Evolutionary conservation across 208 protist species (phyloP).

Genomic region (Trypanosoma congolense): DNA sequence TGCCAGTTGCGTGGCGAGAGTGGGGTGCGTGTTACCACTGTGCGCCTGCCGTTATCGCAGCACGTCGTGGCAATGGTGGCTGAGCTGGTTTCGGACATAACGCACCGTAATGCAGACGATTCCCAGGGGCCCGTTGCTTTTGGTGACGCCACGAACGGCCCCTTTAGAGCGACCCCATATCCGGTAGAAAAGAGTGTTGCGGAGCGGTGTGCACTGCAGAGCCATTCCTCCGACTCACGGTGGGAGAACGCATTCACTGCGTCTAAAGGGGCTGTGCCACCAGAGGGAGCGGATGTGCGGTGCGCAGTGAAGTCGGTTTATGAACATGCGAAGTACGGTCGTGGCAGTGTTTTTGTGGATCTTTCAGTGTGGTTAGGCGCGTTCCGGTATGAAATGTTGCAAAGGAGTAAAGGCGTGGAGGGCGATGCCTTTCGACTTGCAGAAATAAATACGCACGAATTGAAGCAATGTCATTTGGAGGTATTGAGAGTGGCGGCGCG

Average conservation of each 20-base stretch:
- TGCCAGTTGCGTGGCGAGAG: not conserved
- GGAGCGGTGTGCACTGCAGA: conserved; percentile 9
- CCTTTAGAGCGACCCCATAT: not conserved
- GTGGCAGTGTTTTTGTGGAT: not conserved
- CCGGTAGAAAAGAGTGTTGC: conserved; percentile 1
- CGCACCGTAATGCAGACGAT: not conserved
- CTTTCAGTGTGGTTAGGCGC: conserved; percentile 15
- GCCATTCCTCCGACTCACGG: conserved; percentile 12
- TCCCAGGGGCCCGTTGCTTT: not conserved
- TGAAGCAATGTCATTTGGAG: not conserved
- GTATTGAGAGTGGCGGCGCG: not conserved
- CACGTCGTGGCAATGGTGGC: not conserved
- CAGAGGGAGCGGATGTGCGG: not conserved
- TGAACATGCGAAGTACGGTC: not conserved
- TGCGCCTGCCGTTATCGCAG: not conserved
- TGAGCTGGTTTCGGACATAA: not conserved
- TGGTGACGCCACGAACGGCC: not conserved
- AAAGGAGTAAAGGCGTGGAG: not conserved
- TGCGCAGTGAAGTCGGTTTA: too few species aligned
- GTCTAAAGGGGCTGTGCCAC: not conserved
- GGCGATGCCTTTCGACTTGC: too few species aligned
- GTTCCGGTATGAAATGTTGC: conserved; percentile 3
- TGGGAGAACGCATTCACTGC: not conserved
- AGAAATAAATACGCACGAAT: conserved; percentile 4
- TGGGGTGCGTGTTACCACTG: not conserved